Evolutionary conservation across 345 rosid genomes (phyloP).

Genomic region (thale cress (Arabidopsis thaliana)): TAIR10.1 NC_003074.8:7289001-7289500

Average conservation of each 20-base stretch:
- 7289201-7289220: not conserved
- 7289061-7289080: not conserved
- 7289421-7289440: not conserved
- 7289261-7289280: slow-evolving; percentile 25
- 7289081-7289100: no score
- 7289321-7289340: not conserved
- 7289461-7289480: not conserved
- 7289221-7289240: slow-evolving; percentile 5
- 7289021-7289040: no score
- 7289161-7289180: not conserved
- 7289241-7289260: slow-evolving; percentile 20
- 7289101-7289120: not conserved
- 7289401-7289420: not conserved
- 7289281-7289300: slow-evolving; percentile 14
- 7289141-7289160: no score
- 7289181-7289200: not conserved
- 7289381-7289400: not conserved
- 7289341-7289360: not conserved
- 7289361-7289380: not conserved
- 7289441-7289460: not conserved
- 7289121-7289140: not conserved
- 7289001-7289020: no score
- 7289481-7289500: no score
- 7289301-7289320: slow-evolving; percentile 9
- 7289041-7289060: no score